Evolutionary conservation across 176 grass and related monocot genomes (phyloP).

Genomic region (Ananas comosus): DNA sequence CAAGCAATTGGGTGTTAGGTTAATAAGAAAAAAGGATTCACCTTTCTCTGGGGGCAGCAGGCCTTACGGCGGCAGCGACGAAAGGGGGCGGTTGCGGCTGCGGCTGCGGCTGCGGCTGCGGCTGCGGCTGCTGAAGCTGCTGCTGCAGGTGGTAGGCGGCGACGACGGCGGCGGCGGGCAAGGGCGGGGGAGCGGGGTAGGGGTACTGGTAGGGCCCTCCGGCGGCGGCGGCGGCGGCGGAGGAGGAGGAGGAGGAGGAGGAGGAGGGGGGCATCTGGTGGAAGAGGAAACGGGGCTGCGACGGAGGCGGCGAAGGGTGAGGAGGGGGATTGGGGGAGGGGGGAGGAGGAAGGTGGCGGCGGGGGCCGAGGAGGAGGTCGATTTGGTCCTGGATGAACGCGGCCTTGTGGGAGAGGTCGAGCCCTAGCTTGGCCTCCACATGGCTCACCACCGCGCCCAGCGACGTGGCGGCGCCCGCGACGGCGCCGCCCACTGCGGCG

Average conservation of each 20-base stretch:
- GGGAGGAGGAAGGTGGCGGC: background rate
- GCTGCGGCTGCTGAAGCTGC: conserved; percentile 10
- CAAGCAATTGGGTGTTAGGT: too few relatives aligned
- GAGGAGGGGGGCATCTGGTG: background rate
- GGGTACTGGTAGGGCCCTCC: background rate
- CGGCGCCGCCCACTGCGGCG: background rate
- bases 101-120: background rate
- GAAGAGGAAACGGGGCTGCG: background rate
- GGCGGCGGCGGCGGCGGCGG: background rate
- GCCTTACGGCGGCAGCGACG: background rate
- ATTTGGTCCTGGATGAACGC: conserved; percentile 4
- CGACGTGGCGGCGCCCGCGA: background rate
- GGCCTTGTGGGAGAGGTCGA: background rate
- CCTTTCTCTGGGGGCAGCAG: conserved; percentile 2
- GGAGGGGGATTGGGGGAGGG: background rate
- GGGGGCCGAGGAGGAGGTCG: conserved; percentile 9
- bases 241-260: background rate
- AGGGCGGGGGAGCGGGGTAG: conserved; percentile 7
- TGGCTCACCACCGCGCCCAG: background rate
- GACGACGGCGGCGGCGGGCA: conserved; percentile 8
- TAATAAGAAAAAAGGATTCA: conserved; percentile 1
- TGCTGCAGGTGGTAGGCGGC: conserved; percentile 15
- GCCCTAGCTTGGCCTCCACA: conserved; percentile 3
- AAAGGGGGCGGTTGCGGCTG: background rate
- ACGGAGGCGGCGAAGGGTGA: background rate